Conservation (phyloP, 257 asterid genomes). For the Linderniella brevidens region DNA sequence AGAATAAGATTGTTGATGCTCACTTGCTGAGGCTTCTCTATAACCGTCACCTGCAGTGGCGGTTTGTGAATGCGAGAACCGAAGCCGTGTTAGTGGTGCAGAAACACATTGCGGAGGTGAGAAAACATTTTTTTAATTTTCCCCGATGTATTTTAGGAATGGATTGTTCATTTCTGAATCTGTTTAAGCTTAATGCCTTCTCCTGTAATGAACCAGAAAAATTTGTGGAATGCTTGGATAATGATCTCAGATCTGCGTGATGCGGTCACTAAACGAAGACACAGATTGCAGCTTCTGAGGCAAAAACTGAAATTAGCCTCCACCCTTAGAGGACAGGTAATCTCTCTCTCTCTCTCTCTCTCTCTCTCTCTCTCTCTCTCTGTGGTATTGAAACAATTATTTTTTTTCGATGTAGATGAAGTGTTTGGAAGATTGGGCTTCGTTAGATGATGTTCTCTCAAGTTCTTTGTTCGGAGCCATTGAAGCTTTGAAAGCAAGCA, state of each 20-base stretch:
- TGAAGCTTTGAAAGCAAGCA: constrained; percentile 86
- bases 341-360: constrained; percentile 10
- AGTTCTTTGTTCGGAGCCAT: constrained; percentile 65
- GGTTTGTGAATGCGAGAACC: constrained; percentile 69
- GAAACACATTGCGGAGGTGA: constrained; percentile 71
- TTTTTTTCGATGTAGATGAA: constrained; percentile 25
- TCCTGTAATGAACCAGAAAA: constrained; percentile 32
- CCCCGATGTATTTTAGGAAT: too few species aligned
- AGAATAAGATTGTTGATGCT: constrained; percentile 65
- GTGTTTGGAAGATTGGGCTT: constrained; percentile 58
- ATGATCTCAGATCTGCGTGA: constrained; percentile 83
- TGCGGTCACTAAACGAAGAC: constrained; percentile 73
- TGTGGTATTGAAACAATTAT: neutral
- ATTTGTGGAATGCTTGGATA: constrained; percentile 93
- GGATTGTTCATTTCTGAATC: too few species aligned
- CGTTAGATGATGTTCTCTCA: constrained; percentile 54
- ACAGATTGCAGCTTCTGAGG: constrained; percentile 78
- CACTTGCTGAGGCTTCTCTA: constrained; percentile 73
- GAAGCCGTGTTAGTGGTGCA: constrained; percentile 59
- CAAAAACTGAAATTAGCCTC: constrained; percentile 90
- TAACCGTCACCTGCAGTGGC: constrained; percentile 88
- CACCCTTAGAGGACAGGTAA: constrained; percentile 78
- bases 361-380: neutral
- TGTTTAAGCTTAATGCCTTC: constrained; percentile 1
- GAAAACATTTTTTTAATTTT: constrained; percentile 8